Percentiles rank a stretch among this genome's conserved stretches.
Evolutionary conservation across 1,139 yeast genomes (phyloP).

Genomic region (Pichia terricola): DNA sequence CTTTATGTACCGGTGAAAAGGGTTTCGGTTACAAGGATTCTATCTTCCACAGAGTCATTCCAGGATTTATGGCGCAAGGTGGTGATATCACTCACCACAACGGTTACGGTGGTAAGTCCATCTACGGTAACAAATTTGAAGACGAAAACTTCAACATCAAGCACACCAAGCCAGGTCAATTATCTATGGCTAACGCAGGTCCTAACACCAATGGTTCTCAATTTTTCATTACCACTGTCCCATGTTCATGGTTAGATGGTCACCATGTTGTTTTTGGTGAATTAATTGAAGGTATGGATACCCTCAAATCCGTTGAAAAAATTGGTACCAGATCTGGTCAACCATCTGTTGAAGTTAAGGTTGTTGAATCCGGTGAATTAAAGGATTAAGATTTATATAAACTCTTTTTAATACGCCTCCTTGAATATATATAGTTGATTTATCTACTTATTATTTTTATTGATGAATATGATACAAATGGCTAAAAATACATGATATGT

Average conservation of each 20-base stretch:
- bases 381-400: constrained; percentile 24
- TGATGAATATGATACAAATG: not conserved
- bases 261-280: constrained; percentile 35
- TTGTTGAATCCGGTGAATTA: constrained; percentile 27
- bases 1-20: constrained; percentile 54
- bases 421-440: no score
- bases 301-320: constrained; percentile 24
- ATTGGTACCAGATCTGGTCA: constrained; percentile 25
- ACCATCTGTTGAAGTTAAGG: constrained; percentile 21
- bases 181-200: constrained; percentile 36
- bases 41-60: constrained; percentile 40
- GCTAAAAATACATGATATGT: no score
- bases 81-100: constrained; percentile 28
- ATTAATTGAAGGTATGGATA: constrained; percentile 27
- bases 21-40: constrained; percentile 54
- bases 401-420: not conserved
- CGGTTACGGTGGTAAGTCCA: constrained; percentile 29
- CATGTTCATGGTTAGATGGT: constrained; percentile 34
- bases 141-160: constrained; percentile 27
- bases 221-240: constrained; percentile 33
- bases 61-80: constrained; percentile 39
- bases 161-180: constrained; percentile 32
- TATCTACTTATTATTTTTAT: not conserved
- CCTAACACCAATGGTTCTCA: constrained; percentile 37
- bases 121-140: constrained; percentile 26